Base-by-base conservation (phyloP, 139 green algal species). In the Closterium sp. region DNA sequence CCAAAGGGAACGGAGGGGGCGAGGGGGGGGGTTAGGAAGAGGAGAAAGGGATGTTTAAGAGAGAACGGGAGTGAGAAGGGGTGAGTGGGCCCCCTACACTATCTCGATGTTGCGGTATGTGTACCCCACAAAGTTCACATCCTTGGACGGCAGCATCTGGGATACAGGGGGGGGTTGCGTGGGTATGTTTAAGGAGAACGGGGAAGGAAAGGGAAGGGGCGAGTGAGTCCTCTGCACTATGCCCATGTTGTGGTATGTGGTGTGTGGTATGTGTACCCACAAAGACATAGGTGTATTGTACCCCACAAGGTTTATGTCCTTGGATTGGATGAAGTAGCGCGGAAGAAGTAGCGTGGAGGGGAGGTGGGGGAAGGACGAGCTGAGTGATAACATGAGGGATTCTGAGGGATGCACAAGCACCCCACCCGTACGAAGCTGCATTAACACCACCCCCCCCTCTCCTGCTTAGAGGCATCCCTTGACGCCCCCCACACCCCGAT, bases 61-160 rank as follows among this genome's bases (percentile, higher is more conserved):
- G 25, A 36, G 10, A 6, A 4, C 38, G 34, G 23, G 5, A 1
- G 34, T 7, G 30, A 43, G 84, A 55, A 7, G 19, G 34, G 6
- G 34, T 85, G 36, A 38, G 87, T 87, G 85, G 31, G 91, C 85
- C 12, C 94, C 91, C 34, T 95, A 91, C 32, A 98, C 96, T 8
- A 97, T 96, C 38, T 99, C 96, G 87, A 95, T 97, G 94, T 97
- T 97, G 95, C 99, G 99, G 95, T 98, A 99, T 21, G 97, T 99
- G 96, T 99, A 99, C 3, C 98, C 97, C 28, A 99, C 96, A 94
- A 99, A 99, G 92, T 99, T 96, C 28, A 96, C 96, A 94, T 99
- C 98, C 86, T 94, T 93, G 34, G 89, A 64, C 10, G 10, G 36
- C 33, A 94, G 34, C 89, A 93, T 94, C 89, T 93, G 84, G 3